Evolutionary conservation across 2,329 filamentous ascomycete genomes (phyloP), one percentile per base, ranked within the genome.

Genomic region (Ascochyta rabiei): DNA sequence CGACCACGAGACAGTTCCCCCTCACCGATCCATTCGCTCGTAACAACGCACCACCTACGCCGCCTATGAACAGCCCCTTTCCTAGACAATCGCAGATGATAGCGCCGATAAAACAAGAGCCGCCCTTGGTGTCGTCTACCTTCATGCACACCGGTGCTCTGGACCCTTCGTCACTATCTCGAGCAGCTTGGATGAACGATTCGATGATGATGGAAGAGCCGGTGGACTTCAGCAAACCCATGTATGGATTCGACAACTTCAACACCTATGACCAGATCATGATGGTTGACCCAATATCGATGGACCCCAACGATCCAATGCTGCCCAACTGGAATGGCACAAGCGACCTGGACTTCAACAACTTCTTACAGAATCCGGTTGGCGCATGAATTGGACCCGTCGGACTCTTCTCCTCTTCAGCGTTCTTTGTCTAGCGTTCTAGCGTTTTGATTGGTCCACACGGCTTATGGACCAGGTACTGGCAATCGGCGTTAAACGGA

Each of bases 1-100:
- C 70, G 8, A 67, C 75, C 49, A 68, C 71, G 7, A 66, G 65
- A 57, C 64, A 68, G 5, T 64, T 74, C 26, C 62, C 69, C 5
- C 69, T 70, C 60, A 60, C 56, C 55, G 66, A 67, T 48, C 57
- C 71, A 3, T 75, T 74, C 58, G 48, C 64, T 26, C 71, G 68
- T 16, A 62, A 70, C 50, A 68, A 67, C 28, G 67, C 71, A 35
- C 74, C 74, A 8, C 71, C 73, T 37, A 76, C 74, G 37, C 73
- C 73, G 13, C 70, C 72, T 2, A 73, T 75, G 71, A 69, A 73
- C 63, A 75, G 69, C 47, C 71, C 73, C 2, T 76, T 75, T 49
- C 70, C 70, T 16, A 60, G 64, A 34, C 71, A 74, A 40, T 70
- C 72, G 12, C 71, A 74, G 45, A 62, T 70, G 26, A 56, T 65